phyloP scores from a whole-genome alignment of 768 basidiomycete species.

The Podaxis sp. region DNA sequence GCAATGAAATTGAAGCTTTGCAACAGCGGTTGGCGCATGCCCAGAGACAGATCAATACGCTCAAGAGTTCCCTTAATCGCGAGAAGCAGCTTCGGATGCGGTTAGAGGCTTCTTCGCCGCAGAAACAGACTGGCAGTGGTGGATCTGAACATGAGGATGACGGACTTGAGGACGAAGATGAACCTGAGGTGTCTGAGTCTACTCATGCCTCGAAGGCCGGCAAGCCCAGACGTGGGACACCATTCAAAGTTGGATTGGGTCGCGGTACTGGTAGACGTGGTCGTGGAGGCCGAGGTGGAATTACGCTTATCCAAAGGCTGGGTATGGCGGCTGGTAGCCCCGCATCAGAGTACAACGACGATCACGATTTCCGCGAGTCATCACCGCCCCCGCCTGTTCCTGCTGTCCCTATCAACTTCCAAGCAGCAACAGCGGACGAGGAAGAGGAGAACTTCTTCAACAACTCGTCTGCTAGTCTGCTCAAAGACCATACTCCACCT shows the following conservation, averaged over 20 bases:
- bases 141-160: conserved; percentile 18
- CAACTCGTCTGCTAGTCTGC: conserved; percentile 24
- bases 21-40: conserved; percentile 83
- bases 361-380: conserved; percentile 23
- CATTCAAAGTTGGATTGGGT: conserved; percentile 50
- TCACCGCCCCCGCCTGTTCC: conserved; percentile 36
- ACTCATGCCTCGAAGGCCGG: conserved; percentile 25
- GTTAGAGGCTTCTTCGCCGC: conserved; percentile 16
- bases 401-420: conserved; percentile 32
- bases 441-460: conserved; percentile 28
- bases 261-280: conserved; percentile 34
- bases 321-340: conserved; percentile 52
- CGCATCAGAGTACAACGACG: conserved; percentile 44
- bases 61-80: conserved; percentile 72
- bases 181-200: conserved; percentile 40
- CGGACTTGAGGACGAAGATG: conserved; percentile 33
- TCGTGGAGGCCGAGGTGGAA: conserved; percentile 45
- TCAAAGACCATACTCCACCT: not conserved
- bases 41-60: conserved; percentile 78
- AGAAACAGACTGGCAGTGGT: conserved; percentile 30
- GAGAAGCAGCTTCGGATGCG: conserved; percentile 77
- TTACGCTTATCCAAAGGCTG: conserved; percentile 58
- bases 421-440: conserved; percentile 28
- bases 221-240: conserved; percentile 36
- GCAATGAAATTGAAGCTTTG: conserved; percentile 76